Base-by-base conservation (phyloP, 2,329 filamentous ascomycete species). In the Phaeosphaeria sp. region DNA sequence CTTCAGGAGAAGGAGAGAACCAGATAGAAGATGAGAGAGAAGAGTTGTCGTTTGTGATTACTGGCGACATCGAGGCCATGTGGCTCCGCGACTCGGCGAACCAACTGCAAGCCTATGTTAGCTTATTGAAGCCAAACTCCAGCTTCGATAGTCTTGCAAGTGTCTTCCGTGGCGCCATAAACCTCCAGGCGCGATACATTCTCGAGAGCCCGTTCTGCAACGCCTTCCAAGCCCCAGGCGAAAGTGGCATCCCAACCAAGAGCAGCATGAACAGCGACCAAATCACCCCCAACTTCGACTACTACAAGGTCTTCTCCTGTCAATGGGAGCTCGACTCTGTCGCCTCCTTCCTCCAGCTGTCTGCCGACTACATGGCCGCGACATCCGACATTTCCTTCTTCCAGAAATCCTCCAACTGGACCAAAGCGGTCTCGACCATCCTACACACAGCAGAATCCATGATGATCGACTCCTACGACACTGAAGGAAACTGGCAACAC, bases 101-200 rank as follows among this genome's bases (percentile, higher is more conserved):
- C 67, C 89, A 92, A 73, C 83, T 92, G 66, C 89, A 91, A 66
- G 88, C 87, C 17, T 89, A 91, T 65, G 79, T 86, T 45, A 81
- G 84, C 3, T 74, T 91, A 3, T 78, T 91, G 18, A 81, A 80
- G 51, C 75, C 82, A 1, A 82, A 83, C 18, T 68, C 57, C 2
- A 77, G 2, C 76, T 79, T 5, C 72, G 77, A 43, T 77, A 86
- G 71, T 1, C 78, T 92, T 7, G 88, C 89, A 18, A 85, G 84
- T 8, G 77, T 92, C 0, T 91, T 88, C 77, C 84, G 89, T 6
- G 89, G 89, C 1, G 84, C 89, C 1, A 89, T 92, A 73, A 91
- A 91, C 70, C 80, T 90, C 3, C 89, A 92, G 73, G 82, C 88
- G 18, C 82, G 89, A 22, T 91, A 90, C 71, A 84, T 92, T 49